Percentiles rank a stretch among this genome's conserved stretches.
Conservation (phyloP, 2,329 filamentous ascomycete genomes). For the Simplicillium aogashimaense region DNA sequence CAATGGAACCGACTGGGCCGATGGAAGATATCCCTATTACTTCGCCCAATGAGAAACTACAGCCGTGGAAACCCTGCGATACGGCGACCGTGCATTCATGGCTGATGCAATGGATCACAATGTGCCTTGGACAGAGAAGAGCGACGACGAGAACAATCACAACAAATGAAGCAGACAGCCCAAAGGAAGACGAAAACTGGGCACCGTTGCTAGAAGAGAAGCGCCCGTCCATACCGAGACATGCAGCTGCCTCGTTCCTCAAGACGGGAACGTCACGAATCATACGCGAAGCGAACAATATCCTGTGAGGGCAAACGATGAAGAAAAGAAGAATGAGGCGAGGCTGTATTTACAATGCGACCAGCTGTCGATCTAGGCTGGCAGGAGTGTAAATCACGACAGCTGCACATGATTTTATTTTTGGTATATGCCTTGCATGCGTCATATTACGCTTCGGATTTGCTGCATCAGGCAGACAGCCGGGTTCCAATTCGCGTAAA, state of each 20-base stretch:
- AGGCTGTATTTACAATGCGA: not conserved
- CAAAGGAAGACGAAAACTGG: not conserved
- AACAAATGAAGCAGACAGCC: not conserved
- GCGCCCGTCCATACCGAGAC: slow-evolving; percentile 19
- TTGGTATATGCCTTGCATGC: no score
- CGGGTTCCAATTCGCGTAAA: no score
- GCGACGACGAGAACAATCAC: not conserved
- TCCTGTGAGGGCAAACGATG: slow-evolving; percentile 12
- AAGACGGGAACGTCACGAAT: slow-evolving; percentile 27
- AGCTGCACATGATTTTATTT: no score
- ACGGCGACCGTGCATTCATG: no score
- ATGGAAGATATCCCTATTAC: no score
- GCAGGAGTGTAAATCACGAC: no score
- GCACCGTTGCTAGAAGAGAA: not conserved
- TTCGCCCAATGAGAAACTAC: no score
- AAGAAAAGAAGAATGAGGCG: not conserved
- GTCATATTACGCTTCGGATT: no score
- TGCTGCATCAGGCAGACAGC: no score
- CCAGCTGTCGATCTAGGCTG: no score
- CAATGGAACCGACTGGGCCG: no score
- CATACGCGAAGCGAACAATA: slow-evolving; percentile 26
- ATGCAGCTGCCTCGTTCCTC: slow-evolving; percentile 30
- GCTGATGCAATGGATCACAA: slow-evolving; percentile 2
- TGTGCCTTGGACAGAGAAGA: slow-evolving; percentile 4
- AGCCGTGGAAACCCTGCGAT: no score